Percentiles rank a stretch among this genome's conserved stretches.
phyloP scores from a whole-genome alignment of 495 filamentous ascomycete species.

The Tuber borchii region DNA sequence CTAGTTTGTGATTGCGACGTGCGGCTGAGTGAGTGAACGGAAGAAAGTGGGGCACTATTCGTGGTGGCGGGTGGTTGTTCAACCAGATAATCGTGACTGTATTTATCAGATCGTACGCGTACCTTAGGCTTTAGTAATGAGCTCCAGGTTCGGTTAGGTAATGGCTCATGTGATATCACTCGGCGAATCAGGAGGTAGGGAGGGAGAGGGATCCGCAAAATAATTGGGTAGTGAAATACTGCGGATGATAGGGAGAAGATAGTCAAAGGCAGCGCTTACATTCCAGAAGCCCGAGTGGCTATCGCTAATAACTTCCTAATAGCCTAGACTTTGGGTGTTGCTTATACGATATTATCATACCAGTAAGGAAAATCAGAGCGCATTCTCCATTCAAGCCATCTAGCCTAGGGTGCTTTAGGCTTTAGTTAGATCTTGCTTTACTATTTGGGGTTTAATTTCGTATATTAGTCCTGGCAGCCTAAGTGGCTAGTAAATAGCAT shows the following conservation, averaged over 20 bases:
- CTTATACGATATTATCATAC: neutral
- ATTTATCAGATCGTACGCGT: neutral
- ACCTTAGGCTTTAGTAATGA: neutral
- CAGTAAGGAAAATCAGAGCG: neutral
- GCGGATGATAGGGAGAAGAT: neutral
- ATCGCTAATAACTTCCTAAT: neutral
- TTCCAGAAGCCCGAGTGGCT: neutral
- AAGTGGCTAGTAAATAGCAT: neutral
- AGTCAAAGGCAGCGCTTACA: neutral
- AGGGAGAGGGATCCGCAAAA: neutral
- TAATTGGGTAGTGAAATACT: neutral
- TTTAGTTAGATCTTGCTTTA: neutral
- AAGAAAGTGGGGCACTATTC: neutral
- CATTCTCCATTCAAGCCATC: neutral
- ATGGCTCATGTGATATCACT: neutral
- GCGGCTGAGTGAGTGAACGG: neutral
- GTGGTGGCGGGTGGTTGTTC: neutral
- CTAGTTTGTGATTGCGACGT: slow-evolving; percentile 1
- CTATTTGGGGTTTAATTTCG: neutral
- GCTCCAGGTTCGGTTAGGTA: neutral
- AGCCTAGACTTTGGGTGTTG: neutral
- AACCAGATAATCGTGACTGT: neutral
- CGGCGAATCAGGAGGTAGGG: neutral
- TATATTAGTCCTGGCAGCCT: no score
- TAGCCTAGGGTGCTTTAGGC: neutral